Percentiles rank a stretch among this genome's conserved stretches.
Evolutionary conservation across 768 basidiomycete species (phyloP).

Genomic region (Suillus bovinus): DNA sequence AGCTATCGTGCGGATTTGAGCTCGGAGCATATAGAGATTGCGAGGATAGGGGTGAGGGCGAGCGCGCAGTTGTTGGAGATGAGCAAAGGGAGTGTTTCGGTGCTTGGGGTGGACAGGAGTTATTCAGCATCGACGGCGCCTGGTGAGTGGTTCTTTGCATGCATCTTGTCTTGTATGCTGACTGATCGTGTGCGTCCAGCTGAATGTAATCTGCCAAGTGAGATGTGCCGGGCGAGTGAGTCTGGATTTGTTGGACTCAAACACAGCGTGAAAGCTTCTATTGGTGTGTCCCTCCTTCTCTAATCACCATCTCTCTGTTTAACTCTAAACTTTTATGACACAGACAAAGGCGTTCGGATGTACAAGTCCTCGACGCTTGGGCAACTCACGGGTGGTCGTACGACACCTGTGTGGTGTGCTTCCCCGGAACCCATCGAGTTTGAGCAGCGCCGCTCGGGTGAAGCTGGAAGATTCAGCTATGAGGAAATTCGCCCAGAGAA

Average conservation of each 20-base stretch:
- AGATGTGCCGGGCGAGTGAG: constrained; percentile 29
- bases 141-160: neutral
- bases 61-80: constrained; percentile 30
- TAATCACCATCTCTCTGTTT: neutral
- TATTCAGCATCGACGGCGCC: constrained; percentile 14
- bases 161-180: neutral
- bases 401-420: constrained; percentile 30
- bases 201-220: constrained; percentile 28
- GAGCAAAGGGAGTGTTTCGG: constrained; percentile 23
- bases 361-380: constrained; percentile 64
- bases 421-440: constrained; percentile 33
- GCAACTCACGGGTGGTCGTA: constrained; percentile 34
- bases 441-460: constrained; percentile 32
- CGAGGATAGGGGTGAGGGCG: constrained; percentile 28
- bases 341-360: constrained; percentile 68
- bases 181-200: neutral
- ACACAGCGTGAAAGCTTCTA: constrained; percentile 72
- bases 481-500: constrained; percentile 30
- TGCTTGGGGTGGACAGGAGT: constrained; percentile 14
- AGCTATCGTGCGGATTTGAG: constrained; percentile 22
- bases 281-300: constrained; percentile 47
- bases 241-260: constrained; percentile 52
- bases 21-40: constrained; percentile 30
- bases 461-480: constrained; percentile 36
- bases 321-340: neutral